A percentile compares a stretch with the other conserved stretches of the same genome.
These are phyloP conservation scores for Aquilaria agallochum DNA, from an alignment of 441 rosid genomes.

Conservation along the genomic window DNA sequence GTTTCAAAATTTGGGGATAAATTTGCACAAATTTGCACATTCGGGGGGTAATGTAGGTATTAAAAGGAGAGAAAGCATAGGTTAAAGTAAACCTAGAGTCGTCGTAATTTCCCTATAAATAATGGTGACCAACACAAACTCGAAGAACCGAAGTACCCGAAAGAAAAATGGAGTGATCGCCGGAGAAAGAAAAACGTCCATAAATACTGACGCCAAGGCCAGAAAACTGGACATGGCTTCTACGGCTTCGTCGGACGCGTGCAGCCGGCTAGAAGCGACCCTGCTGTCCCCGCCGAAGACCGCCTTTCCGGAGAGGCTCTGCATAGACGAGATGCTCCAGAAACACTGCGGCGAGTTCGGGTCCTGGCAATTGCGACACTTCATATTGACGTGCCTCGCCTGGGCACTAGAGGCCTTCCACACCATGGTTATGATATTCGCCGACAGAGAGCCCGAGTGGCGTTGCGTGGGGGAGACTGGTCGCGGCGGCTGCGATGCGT, in stretches of 20 bases:
- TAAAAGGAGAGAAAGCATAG: no score
- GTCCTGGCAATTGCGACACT: constrained; percentile 79
- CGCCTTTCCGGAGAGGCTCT: constrained; percentile 35
- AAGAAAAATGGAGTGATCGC: no score
- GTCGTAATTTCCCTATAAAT: no score
- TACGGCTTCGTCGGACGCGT: constrained; percentile 12
- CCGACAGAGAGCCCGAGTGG: constrained; percentile 71
- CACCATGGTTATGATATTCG: constrained; percentile 93
- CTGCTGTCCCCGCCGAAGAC: constrained; percentile 19
- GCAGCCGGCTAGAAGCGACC: constrained; percentile 21
- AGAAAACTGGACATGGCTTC: constrained; percentile 7
- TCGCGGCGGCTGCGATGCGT: constrained; percentile 35
- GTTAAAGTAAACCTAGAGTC: no score
- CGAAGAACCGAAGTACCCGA: no score
- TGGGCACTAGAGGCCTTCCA: constrained; percentile 94
- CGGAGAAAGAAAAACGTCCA: no score
- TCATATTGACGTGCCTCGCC: constrained; percentile 69
- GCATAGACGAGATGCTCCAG: constrained; percentile 73
- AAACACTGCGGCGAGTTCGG: constrained; percentile 89
- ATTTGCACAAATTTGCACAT: no score
- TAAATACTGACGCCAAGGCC: no score
- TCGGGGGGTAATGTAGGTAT: no score
- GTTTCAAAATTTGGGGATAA: no score
- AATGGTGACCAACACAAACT: no score
- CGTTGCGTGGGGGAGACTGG: constrained; percentile 19